phyloP scores from a whole-genome alignment of 148 eudicot genomes.

The Camellia sinensis region DNA sequence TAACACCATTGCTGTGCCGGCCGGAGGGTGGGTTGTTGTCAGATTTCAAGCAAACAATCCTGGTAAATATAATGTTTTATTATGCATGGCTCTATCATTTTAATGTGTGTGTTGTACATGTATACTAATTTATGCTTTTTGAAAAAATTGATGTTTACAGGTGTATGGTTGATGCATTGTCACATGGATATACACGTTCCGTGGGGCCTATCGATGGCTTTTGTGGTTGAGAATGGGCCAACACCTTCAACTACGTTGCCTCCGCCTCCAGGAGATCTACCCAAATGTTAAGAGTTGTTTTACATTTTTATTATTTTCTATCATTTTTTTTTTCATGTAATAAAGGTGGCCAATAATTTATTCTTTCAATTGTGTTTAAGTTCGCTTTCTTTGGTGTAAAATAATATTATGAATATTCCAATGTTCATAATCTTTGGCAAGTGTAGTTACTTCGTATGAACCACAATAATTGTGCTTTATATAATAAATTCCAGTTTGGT shows the following conservation, averaged over 20 bases:
- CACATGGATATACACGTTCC: slow-evolving; percentile 46
- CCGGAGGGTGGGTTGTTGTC: slow-evolving; percentile 63
- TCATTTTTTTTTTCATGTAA: too few species aligned
- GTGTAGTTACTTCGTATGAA: too few species aligned
- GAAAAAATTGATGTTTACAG: background rate
- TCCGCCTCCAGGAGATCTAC: slow-evolving; percentile 41
- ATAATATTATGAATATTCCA: too few species aligned
- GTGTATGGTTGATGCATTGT: slow-evolving; percentile 48
- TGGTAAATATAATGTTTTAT: slow-evolving; percentile 26
- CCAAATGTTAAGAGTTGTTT: slow-evolving; percentile 21
- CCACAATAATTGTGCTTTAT: too few species aligned
- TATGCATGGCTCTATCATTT: too few species aligned
- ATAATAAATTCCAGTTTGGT: too few species aligned
- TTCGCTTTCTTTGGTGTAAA: too few species aligned
- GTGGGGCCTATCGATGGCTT: slow-evolving; percentile 40
- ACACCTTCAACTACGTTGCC: slow-evolving; percentile 30
- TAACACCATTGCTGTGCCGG: slow-evolving; percentile 67
- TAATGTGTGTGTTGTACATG: too few species aligned
- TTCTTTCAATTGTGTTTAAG: too few species aligned
- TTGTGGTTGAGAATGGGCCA: slow-evolving; percentile 40
- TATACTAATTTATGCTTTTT: background rate
- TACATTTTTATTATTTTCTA: too few species aligned
- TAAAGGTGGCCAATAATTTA: too few species aligned
- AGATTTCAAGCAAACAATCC: slow-evolving; percentile 64
- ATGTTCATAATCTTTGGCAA: too few species aligned